Evolutionary conservation across 129 eudicot genomes (phyloP), one percentile per base, ranked within the genome.

Genomic region (Flaveria trinervia): DNA sequence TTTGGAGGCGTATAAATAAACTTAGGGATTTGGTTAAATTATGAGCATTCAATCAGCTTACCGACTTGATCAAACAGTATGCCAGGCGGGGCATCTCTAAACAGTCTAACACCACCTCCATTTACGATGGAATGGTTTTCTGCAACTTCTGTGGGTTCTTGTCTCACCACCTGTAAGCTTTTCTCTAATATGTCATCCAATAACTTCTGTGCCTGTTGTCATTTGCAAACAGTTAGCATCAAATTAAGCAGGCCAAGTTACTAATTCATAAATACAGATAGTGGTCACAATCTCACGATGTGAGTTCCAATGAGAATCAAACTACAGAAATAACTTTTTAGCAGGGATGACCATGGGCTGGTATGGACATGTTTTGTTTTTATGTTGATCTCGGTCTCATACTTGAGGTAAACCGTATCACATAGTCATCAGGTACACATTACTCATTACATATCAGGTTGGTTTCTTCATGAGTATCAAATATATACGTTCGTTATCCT

Each of bases 11-110:
- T 64, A 14, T 8, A 28, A 30, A 64, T 15, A 30, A 61, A 64
- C 43, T 5, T 15, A 2, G 22, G 69, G 20, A 64, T 33, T 30
- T 15, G 46, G 13, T 64, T 54, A 72, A 2, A 25, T 17, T 36
- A 30, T 3, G 43, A n/a, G 12, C 15, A 46, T 44, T 45, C 13
- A 9, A 76, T 70, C 6, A 16, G 77, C 83, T 85, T 80, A 90
- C 98, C 88, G 75, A 71, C 65, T 26, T 77, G 87, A 82, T 94
- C 93, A 71, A 94, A 94, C 76, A 89, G 46, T 77, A 94, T 91
- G 62, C 98, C 98, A 1, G 28, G 72, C 17, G 96, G 97, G 57
- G 98, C 93, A 60, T 72, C 84, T 80, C 83, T 86, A 73, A 94
- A 91, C 50, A 94, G 83, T 76, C 92, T 80, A 73, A 94, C 83